Percentiles rank a stretch among this genome's conserved stretches.
These are phyloP conservation scores for Colletotrichum paranaense DNA, from an alignment of 2,329 filamentous ascomycete species.

Conservation along the genomic window DNA sequence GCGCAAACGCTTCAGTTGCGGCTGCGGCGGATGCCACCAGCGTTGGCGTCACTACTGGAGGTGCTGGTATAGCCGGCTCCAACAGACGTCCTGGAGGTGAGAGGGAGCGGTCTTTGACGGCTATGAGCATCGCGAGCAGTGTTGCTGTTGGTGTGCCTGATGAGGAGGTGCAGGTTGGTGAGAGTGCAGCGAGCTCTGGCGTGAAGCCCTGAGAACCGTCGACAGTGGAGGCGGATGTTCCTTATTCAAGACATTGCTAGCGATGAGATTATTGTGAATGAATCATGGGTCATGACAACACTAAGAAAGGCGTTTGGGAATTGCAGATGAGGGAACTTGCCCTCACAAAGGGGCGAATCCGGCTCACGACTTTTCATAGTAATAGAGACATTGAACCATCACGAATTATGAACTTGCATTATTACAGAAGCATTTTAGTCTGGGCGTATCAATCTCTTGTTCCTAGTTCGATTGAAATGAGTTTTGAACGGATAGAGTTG, in stretches of 20 bases:
- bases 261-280: background rate
- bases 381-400: background rate
- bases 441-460: too few relatives aligned
- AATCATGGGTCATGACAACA: conserved; percentile 20
- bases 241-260: conserved; percentile 6
- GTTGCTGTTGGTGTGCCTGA: conserved; percentile 67
- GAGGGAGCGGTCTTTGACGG: conserved; percentile 55
- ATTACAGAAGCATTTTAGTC: background rate
- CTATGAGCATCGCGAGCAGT: conserved; percentile 56
- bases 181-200: conserved; percentile 68
- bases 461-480: too few relatives aligned
- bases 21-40: conserved; percentile 41
- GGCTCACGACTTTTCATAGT: background rate
- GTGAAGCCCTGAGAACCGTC: conserved; percentile 33
- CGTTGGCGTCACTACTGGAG: conserved; percentile 37
- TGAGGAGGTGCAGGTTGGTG: conserved; percentile 69
- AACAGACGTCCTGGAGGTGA: conserved; percentile 52
- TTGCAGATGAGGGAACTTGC: background rate
- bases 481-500: too few relatives aligned
- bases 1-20: conserved; percentile 47
- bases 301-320: conserved; percentile 17
- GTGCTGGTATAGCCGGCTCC: conserved; percentile 59
- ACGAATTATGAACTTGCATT: background rate
- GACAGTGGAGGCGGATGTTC: background rate
- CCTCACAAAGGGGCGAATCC: background rate